Conservation (phyloP, 164 flowering plant species). For the Platanus orientalis region DNA sequence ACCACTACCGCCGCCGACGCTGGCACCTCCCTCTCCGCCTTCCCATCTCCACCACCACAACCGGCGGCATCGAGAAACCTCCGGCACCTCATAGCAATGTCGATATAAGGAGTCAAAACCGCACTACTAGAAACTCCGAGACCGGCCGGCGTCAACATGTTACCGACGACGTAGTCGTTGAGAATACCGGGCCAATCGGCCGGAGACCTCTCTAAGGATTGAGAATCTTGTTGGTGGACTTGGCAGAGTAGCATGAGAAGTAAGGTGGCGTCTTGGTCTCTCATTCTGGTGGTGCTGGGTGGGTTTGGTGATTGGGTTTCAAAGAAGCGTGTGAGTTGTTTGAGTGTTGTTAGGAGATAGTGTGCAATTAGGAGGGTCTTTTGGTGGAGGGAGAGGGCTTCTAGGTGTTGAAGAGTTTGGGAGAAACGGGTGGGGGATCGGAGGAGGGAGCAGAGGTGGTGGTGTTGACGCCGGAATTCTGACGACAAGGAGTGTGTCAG, state of each 20-base stretch:
- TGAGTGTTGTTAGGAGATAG: constrained; percentile 57
- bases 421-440: constrained; percentile 54
- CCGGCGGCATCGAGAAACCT: constrained; percentile 38
- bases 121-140: constrained; percentile 26
- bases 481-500: constrained; percentile 44
- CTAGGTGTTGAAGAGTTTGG: constrained; percentile 62
- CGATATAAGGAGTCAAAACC: constrained; percentile 38
- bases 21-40: constrained; percentile 31
- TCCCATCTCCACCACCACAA: constrained; percentile 16
- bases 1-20: constrained; percentile 62
- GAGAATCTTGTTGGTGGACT: constrained; percentile 44
- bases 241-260: constrained; percentile 74
- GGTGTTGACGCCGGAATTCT: constrained; percentile 46
- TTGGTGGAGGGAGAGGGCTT: constrained; percentile 58
- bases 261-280: constrained; percentile 60
- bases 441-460: constrained; percentile 55
- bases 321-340: constrained; percentile 33
- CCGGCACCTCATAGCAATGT: constrained; percentile 39
- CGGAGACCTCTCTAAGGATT: constrained; percentile 23
- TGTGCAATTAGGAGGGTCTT: constrained; percentile 67
- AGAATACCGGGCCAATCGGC: constrained; percentile 40
- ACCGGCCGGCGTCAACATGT: constrained; percentile 35
- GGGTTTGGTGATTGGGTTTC: constrained; percentile 3
- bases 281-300: constrained; percentile 18
- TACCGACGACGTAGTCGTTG: constrained; percentile 13